Base-by-base conservation (phyloP, 371 early-diverging fungal genomes). In the Gilbertella persicaria region DNA sequence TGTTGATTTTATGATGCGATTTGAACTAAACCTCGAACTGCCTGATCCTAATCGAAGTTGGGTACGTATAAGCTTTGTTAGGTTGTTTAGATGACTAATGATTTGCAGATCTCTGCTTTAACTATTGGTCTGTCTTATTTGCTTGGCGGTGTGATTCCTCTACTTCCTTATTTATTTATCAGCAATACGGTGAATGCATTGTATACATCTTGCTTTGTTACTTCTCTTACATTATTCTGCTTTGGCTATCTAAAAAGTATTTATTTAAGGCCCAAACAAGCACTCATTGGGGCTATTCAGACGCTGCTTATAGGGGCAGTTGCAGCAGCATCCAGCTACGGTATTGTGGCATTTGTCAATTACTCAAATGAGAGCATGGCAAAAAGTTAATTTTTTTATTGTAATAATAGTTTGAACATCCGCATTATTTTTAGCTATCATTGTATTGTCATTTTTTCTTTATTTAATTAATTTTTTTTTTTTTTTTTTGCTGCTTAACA, bases 1-100 rank as follows among this genome's bases (percentile, higher is more conserved):
- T 64, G 79, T 84, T 6, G 88, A 89, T 53, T 89, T 89, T 57
- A 86, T 88, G 86, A 89, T 89, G 90, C 68, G 76, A 38, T 86
- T 86, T 64, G 87, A 89, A 59, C 66, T 87, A 8, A 73, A 76
- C 37, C 66, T 89, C n/a, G 86, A 87, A 60, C 71, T 75, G 58
- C 90, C 88, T 19, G 78, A 82, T 50, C 66, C 75, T 9, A 77
- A 75, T 38, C 64, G 85, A 36, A 70, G 80, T 36, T 84, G 82
- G 87, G 82, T 85, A 69, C 73, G 72, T 50, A 42, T 29, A 9
- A 12, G n/a, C 24, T 21, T 19, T 3, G 12, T 5, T n/a, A 33
- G 2, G 6, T 33, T 2, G 10, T 13, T 37, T 28, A 36, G 23
- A 8, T 10, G 13, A 26, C 21, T 19, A 14, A 36, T n/a, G n/a